These are phyloP conservation scores for Aspergillus pseudoterreus DNA, from an alignment of 2,329 filamentous ascomycete genomes.

Conservation along the genomic window DNA sequence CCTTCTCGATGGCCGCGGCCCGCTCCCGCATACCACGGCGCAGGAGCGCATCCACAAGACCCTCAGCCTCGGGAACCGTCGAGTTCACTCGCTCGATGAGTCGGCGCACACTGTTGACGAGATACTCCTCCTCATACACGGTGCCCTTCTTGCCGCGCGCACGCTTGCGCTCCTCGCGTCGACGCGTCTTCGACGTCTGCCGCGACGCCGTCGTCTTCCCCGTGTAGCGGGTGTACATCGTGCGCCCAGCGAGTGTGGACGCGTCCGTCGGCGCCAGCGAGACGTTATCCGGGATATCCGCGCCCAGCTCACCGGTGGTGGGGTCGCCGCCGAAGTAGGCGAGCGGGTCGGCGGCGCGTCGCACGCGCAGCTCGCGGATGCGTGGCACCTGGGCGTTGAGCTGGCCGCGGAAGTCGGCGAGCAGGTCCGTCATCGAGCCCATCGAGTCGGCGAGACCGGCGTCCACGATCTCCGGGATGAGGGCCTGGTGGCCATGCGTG, in stretches of 20 bases:
- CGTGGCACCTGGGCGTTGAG: slow-evolving; percentile 81
- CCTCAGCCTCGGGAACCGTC: slow-evolving; percentile 66
- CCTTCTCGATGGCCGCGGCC: slow-evolving; percentile 70
- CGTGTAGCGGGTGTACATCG: slow-evolving; percentile 89
- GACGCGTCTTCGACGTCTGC: slow-evolving; percentile 81
- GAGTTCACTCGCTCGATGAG: slow-evolving; percentile 78
- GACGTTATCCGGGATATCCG: slow-evolving; percentile 84
- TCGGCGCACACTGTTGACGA: slow-evolving; percentile 80
- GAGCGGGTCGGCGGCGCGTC: slow-evolving; percentile 79
- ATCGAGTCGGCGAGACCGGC: slow-evolving; percentile 75
- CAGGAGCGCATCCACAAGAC: slow-evolving; percentile 72
- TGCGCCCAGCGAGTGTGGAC: slow-evolving; percentile 71
- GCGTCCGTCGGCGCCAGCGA: slow-evolving; percentile 83
- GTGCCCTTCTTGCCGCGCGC: slow-evolving; percentile 93
- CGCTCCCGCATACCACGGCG: slow-evolving; percentile 83
- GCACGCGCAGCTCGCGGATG: slow-evolving; percentile 73
- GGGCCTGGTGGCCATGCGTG: slow-evolving; percentile 55
- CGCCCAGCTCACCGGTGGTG: slow-evolving; percentile 50
- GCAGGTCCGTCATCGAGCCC: slow-evolving; percentile 78
- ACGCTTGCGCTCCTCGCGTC: slow-evolving; percentile 89
- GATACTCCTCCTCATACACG: slow-evolving; percentile 96
- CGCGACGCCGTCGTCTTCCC: slow-evolving; percentile 50
- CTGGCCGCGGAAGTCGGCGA: slow-evolving; percentile 88
- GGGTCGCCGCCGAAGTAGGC: slow-evolving; percentile 82
- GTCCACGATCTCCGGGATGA: slow-evolving; percentile 70